Percentiles rank a stretch among this genome's conserved stretches.
Conservation (phyloP, 2,329 filamentous ascomycete genomes). For the Aspergillus pseudotamarii region DNA sequence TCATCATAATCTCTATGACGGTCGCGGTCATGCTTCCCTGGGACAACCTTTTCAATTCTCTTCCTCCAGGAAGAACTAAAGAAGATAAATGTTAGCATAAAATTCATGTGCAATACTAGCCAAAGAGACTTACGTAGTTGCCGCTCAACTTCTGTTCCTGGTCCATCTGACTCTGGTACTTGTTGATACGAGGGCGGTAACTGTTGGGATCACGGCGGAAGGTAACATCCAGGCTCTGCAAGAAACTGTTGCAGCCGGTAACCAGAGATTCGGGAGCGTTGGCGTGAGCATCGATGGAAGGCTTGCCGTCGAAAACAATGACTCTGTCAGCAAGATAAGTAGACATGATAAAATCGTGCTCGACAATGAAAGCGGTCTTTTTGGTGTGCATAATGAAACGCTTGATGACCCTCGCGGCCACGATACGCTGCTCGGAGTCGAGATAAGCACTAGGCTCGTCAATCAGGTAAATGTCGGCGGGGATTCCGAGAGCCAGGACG, state of each 20-base stretch:
- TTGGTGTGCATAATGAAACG: constrained; percentile 99
- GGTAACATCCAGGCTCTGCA: constrained; percentile 95
- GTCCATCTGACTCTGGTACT: constrained; percentile 90
- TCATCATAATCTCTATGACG: constrained; percentile 39
- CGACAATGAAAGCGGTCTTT: constrained; percentile 98
- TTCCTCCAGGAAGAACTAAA: constrained; percentile 93
- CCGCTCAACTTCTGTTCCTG: constrained; percentile 94
- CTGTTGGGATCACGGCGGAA: constrained; percentile 98
- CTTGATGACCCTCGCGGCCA: constrained; percentile 97
- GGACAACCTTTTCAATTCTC: constrained; percentile 69
- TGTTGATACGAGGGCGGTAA: constrained; percentile 98
- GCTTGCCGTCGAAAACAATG: constrained; percentile 96
- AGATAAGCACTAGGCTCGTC: constrained; percentile 97
- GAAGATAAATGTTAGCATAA: constrained; percentile 13
- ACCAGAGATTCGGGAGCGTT: constrained; percentile 89
- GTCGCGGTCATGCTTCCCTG: constrained; percentile 43
- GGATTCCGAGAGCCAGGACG: constrained; percentile 90
- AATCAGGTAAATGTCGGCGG: constrained; percentile 97
- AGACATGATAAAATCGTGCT: constrained; percentile 99
- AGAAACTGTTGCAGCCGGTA: constrained; percentile 93
- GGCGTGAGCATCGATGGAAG: constrained; percentile 83
- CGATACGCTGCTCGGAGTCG: constrained; percentile 98
- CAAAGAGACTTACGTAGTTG: constrained; percentile 73
- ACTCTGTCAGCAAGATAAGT: constrained; percentile 85
- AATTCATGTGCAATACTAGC: background rate